Evolutionary conservation across 352 stramenopile genomes (phyloP), one percentile per base, ranked within the genome.

Genomic region (Globisporangium nagaii): DNA sequence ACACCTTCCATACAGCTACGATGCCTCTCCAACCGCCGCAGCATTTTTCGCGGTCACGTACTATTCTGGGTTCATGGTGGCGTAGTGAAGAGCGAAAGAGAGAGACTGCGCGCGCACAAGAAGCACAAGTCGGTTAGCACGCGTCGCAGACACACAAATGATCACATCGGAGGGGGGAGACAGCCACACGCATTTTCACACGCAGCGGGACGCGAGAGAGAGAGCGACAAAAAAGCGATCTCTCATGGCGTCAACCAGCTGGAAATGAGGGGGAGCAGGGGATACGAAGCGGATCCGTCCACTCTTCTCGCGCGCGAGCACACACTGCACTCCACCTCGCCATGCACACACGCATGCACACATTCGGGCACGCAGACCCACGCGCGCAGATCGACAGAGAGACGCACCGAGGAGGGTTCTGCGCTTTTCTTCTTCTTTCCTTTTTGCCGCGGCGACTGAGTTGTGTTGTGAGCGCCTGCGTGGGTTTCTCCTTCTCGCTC

Each of bases 11-110:
- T 20, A n/a, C n/a, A n/a, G n/a, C n/a, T n/a, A n/a, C n/a, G n/a
- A n/a, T n/a, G n/a, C n/a, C n/a, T n/a, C n/a, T n/a, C n/a, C n/a
- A n/a, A n/a, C 12, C 37, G 13, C 15, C 31, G 10, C 13, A 20
- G 15, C 43, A 47, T 51, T 28, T 20, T 34, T 47, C 20, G 48
- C 10, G 4, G 36, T 15, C 35, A 93, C 87, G 56, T 87, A 96
- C 87, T 96, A 96, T 95, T 96, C 88, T 48, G 88, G 83, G 79
- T 96, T 96, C 88, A 96, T 96, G 34, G 60, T 84, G 56, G 24
- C 36, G 55, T 42, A 45, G 24, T 25, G 20, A 45, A 40, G 13
- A 50, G 24, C 10, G 28, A 41, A 22, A 10, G 15, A 44, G 40
- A 42, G 30, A 37, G 37, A 35, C 22, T 35, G 32, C 34, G 36